These are phyloP conservation scores for Coniochaeta sp. DNA, from an alignment of 2,329 filamentous ascomycete genomes.

Conservation along the genomic window DNA sequence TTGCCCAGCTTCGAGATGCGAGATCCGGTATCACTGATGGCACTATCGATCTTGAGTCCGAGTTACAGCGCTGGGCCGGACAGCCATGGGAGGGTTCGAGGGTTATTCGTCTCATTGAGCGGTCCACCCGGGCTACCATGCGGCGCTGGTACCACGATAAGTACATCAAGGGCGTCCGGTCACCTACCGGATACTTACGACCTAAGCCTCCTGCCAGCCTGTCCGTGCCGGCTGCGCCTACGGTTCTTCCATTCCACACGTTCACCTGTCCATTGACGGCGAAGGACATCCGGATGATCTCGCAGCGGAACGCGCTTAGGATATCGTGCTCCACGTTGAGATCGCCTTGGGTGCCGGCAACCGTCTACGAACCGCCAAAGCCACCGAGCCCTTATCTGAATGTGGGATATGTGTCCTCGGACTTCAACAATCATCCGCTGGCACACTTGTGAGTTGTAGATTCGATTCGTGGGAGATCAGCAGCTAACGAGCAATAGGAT, in stretches of 20 bases:
- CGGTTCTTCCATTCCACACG: slow-evolving; percentile 93
- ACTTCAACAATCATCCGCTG: slow-evolving; percentile 97
- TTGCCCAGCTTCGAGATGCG: slow-evolving; percentile 34
- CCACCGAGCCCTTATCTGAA: slow-evolving; percentile 80
- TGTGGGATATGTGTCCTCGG: slow-evolving; percentile 92
- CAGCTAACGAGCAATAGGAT: slow-evolving; percentile 43
- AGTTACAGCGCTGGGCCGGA: slow-evolving; percentile 56
- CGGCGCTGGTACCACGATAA: slow-evolving; percentile 86
- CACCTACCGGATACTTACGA: slow-evolving; percentile 56
- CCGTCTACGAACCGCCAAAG: slow-evolving; percentile 75
- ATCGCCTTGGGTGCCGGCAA: slow-evolving; percentile 74
- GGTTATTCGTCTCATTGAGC: slow-evolving; percentile 75
- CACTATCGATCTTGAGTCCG: slow-evolving; percentile 27
- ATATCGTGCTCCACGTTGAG: slow-evolving; percentile 88
- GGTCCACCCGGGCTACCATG: slow-evolving; percentile 66
- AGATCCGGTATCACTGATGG: slow-evolving; percentile 24
- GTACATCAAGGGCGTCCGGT: slow-evolving; percentile 54
- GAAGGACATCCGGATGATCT: slow-evolving; percentile 87
- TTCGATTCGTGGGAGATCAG: slow-evolving; percentile 1
- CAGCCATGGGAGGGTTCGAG: slow-evolving; percentile 84
- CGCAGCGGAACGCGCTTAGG: slow-evolving; percentile 84
- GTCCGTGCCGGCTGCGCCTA: slow-evolving; percentile 79
- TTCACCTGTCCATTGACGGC: slow-evolving; percentile 93
- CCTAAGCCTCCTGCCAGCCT: slow-evolving; percentile 67
- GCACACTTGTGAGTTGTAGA: slow-evolving; percentile 62